phyloP scores from a whole-genome alignment of 2,329 filamentous ascomycete species.

The Microcyclospora pomicola region DNA sequence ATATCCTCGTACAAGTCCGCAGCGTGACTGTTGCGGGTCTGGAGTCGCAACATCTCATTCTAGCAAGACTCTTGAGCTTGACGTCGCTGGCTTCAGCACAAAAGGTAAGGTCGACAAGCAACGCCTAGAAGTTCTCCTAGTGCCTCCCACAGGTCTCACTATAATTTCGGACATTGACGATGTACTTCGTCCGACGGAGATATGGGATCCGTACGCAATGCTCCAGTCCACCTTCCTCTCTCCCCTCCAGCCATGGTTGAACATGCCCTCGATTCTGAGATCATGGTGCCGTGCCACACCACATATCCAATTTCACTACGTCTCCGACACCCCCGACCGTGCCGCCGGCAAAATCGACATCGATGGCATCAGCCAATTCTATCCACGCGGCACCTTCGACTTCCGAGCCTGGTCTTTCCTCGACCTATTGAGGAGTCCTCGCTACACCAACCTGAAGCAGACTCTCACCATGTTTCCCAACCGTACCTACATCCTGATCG shows the following conservation, averaged over 20 bases:
- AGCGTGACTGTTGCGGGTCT: too few species aligned
- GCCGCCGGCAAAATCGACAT: neutral
- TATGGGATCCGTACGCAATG: constrained; percentile 10
- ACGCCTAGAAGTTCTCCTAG: too few species aligned
- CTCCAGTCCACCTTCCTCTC: constrained; percentile 8
- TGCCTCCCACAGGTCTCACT: constrained; percentile 11
- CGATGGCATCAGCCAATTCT: constrained; percentile 2
- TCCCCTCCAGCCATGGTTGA: constrained; percentile 8
- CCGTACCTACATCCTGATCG: constrained; percentile 13
- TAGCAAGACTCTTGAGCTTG: too few species aligned
- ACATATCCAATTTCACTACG: constrained; percentile 15
- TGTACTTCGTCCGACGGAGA: constrained; percentile 10
- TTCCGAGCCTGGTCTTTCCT: constrained; percentile 11
- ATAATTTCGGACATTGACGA: constrained; percentile 17
- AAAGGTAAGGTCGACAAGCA: too few species aligned
- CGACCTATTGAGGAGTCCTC: constrained; percentile 2
- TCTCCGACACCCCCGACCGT: constrained; percentile 11
- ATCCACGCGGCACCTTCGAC: constrained; percentile 13
- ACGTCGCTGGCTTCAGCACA: too few species aligned
- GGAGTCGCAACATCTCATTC: too few species aligned
- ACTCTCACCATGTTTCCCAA: constrained; percentile 12
- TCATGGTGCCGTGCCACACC: constrained; percentile 3
- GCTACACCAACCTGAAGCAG: constrained; percentile 7
- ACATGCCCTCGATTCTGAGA: constrained; percentile 10
- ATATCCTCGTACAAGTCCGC: too few species aligned